Evolutionary conservation across 768 basidiomycete species (phyloP), one percentile per base, ranked within the genome.

Genomic region (Naganishia onofrii): DNA sequence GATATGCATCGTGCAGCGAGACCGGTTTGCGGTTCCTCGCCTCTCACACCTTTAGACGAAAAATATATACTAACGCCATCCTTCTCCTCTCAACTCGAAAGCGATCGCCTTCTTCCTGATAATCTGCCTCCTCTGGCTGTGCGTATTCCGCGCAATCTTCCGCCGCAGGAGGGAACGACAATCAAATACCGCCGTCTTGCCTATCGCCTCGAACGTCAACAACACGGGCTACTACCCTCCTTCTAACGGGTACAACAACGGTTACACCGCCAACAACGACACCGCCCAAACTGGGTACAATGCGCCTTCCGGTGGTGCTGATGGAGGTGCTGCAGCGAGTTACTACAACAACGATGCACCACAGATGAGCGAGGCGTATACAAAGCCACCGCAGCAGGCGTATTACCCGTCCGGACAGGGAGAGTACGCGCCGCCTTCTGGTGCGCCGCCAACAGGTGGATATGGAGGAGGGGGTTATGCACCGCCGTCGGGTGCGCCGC

Each of bases 111-210:
- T 26, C 60, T 29, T 63, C 23, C 36, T 63, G 42, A 12, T 26
- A 3, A 3, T 63, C 38, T 63, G 38, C 38, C 38, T 63, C n/a
- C 36, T 63, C 42, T 63, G 60, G 60, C 38, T 44, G 12, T 63
- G 38, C 32, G 19, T 63, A 36, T 63, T 63, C 60, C 36, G 38
- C 23, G 60, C 60, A 23, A 44, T 63, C 38, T 29, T 63, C 38
- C 60, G 60, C 8, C 60, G 60, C 2, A 2, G 60, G 15, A n/a
- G 60, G 13, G 60, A 31, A 19, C 38, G 38, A 9, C 36, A 42
- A n/a, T n/a, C 38, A n/a, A n/a, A 23, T n/a, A 58, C 60, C 60
- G 60, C 60, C 42, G 60, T 63, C 42, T 15, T 63, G 3, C 60
- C 60, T 0, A 28, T 36, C n/a, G 32, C 60, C 23, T 42, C 38